Evolutionary conservation across 1,284 basidiomycete species (phyloP), one percentile per base, ranked within the genome.

Genomic region (Abortiporus biennis): DNA sequence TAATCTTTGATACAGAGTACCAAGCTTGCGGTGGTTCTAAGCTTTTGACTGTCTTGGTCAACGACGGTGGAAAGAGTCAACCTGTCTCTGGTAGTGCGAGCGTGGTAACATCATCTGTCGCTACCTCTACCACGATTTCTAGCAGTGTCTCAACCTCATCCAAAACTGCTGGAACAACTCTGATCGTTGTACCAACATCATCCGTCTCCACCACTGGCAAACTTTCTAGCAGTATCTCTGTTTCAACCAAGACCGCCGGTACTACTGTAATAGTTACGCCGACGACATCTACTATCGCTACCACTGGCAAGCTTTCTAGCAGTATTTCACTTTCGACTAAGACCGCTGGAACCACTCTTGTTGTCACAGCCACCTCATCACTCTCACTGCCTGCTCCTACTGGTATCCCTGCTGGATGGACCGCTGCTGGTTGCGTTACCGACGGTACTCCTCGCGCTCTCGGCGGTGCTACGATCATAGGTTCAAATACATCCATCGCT

Each of bases 1-100:
- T 24, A 34, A 27, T 41, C 27, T 24, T 30, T 23, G 2, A n/a
- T n/a, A 40, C 41, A 27, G 32, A 38, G 16, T 49, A 45, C 44
- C 49, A 53, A 48, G 53, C 53, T 24, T 58, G 56, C 46, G 56
- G 56, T 38, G 56, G 56, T 12, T 53, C 56, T 2, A 47, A 50
- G 35, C 46, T 50, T 38, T 47, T 58, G 20, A 47, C 53, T 19
- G 46, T 57, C 21, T 36, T 58, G 36, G 51, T 44, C 47, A 46
- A 47, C 39, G 48, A 46, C 24, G 48, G 44, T 35, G 51, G 52
- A 11, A 44, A 27, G 20, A 34, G 43, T 22, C 46, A 36, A 30
- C 12, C 44, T 32, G 23, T 47, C 6, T 38, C 47, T n/a, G n/a
- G n/a, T n/a, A n/a, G n/a, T n/a, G n/a, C 5, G 16, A 17, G 6